phyloP scores from a whole-genome alignment of 1,139 yeast species.

The Magnusiomyces suaveolens region DNA sequence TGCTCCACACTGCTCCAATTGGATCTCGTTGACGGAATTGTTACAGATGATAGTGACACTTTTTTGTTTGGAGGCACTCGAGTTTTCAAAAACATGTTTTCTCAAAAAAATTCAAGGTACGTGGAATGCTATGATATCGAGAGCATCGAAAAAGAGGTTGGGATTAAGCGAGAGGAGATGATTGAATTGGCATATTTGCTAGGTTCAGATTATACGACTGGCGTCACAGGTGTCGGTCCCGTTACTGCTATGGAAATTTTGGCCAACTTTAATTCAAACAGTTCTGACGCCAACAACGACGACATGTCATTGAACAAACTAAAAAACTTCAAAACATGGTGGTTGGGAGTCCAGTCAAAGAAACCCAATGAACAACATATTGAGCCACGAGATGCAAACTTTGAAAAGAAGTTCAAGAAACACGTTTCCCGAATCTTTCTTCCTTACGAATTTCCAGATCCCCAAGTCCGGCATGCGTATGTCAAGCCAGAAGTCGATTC shows the following conservation, averaged over 20 bases:
- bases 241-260: conserved; percentile 87
- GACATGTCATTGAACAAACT: conserved; percentile 24
- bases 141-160: conserved; percentile 55
- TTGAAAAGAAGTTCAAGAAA: conserved; percentile 41
- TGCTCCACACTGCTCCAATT: conserved; percentile 68
- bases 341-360: conserved; percentile 38
- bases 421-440: conserved; percentile 58
- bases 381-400: conserved; percentile 18
- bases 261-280: conserved; percentile 57
- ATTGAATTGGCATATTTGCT: conserved; percentile 72
- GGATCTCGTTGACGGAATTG: conserved; percentile 82
- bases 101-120: conserved; percentile 38
- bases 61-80: conserved; percentile 84
- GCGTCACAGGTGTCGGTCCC: conserved; percentile 85
- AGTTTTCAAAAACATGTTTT: conserved; percentile 83
- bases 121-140: conserved; percentile 71
- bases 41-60: conserved; percentile 96
- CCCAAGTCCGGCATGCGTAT: conserved; percentile 63
- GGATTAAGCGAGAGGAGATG: conserved; percentile 51
- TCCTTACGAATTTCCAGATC: conserved; percentile 59
- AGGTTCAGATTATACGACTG: conserved; percentile 93
- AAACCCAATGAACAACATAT: conserved; percentile 15
- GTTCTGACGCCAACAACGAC: not conserved
- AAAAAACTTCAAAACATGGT: conserved; percentile 47
- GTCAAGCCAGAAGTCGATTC: conserved; percentile 70